A percentile compares a stretch with the other conserved stretches of the same genome.
These are phyloP conservation scores for Cordyceps cateniannulata DNA, from an alignment of 2,329 filamentous ascomycete genomes.

Conservation along the genomic window DNA sequence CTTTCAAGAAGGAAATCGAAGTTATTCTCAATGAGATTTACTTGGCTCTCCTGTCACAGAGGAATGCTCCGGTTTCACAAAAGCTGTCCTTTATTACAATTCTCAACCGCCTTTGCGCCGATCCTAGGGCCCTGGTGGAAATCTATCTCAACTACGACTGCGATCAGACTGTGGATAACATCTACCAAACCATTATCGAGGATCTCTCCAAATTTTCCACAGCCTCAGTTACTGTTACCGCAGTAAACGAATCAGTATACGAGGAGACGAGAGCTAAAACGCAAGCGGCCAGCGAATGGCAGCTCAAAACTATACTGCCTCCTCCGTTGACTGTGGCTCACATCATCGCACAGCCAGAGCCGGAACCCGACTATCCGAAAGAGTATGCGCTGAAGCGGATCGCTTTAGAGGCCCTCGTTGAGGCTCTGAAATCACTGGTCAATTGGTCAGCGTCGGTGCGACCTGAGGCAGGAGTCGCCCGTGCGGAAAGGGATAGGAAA, in stretches of 20 bases:
- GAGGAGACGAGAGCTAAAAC: slow-evolving; percentile 67
- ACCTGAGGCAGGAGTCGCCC: slow-evolving; percentile 43
- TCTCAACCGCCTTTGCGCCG: slow-evolving; percentile 74
- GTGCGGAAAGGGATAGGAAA: slow-evolving; percentile 29
- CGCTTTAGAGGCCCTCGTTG: slow-evolving; percentile 80
- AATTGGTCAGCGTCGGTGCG: slow-evolving; percentile 72
- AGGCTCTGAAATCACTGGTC: slow-evolving; percentile 81
- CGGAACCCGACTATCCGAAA: slow-evolving; percentile 67
- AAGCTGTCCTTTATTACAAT: slow-evolving; percentile 89
- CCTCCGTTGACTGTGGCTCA: slow-evolving; percentile 78
- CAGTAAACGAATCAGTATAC: slow-evolving; percentile 76
- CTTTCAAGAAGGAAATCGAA: slow-evolving; percentile 97
- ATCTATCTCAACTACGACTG: slow-evolving; percentile 98
- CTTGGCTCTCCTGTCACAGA: slow-evolving; percentile 80
- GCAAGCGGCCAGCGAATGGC: slow-evolving; percentile 67
- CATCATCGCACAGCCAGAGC: slow-evolving; percentile 54
- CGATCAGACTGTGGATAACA: slow-evolving; percentile 90
- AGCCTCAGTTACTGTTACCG: slow-evolving; percentile 66
- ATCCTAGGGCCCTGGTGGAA: slow-evolving; percentile 85
- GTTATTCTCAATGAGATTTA: slow-evolving; percentile 98
- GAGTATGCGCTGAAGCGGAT: slow-evolving; percentile 91
- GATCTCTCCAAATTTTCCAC: slow-evolving; percentile 85
- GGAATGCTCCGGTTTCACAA: slow-evolving; percentile 79
- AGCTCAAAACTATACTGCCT: slow-evolving; percentile 75
- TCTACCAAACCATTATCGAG: slow-evolving; percentile 92